Evolutionary conservation across 2,329 filamentous ascomycete species (phyloP), one percentile per base, ranked within the genome.

Genomic region (Trichoderma simmonsii): DNA sequence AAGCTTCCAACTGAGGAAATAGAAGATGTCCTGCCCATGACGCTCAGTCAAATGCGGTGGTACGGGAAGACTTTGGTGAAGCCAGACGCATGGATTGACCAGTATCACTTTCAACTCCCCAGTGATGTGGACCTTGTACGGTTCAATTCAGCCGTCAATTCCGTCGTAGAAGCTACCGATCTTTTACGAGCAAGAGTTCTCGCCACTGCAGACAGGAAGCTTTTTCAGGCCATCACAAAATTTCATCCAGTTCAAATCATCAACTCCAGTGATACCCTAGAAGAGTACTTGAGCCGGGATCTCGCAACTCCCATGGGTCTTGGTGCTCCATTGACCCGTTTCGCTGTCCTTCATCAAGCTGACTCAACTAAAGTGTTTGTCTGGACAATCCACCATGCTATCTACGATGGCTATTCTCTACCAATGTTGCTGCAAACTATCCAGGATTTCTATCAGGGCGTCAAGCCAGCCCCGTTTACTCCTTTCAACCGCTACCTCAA

Each of bases 11-110:
- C 28, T 9, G 64, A 57, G 6, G 64, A 67, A 39, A 39, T 67
- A 21, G 64, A 67, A 28, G 64, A 67, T 32, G 28, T 67, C 32
- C 51, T 67, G 15, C 64, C 64, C 6, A 67, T 67, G 64, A 39
- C 64, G 6, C 36, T 57, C 32, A 67, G 32, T 30, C 64, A 67
- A 7, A 57, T 67, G 64, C 24, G 64, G 39, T 67, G 64, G 64
- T 67, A 67, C 9, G 66, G 66, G 6, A 61, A 59, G 36, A 69
- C 66, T n/a, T 26, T 69, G n/a, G 36, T 61, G 12, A 69, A 69
- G 18, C 66, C 66, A 34, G 36, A 32, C 39, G 66, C 66, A 15
- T 69, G 36, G 34, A 51, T 69, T 48, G 66, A 69, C 56, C 66
- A 69, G 2, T 61, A 60, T 9, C 57, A 51, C 66, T 69, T 69